phyloP scores from a whole-genome alignment of 2,329 filamentous ascomycete genomes.

The Aspergillus carbonarius region DNA sequence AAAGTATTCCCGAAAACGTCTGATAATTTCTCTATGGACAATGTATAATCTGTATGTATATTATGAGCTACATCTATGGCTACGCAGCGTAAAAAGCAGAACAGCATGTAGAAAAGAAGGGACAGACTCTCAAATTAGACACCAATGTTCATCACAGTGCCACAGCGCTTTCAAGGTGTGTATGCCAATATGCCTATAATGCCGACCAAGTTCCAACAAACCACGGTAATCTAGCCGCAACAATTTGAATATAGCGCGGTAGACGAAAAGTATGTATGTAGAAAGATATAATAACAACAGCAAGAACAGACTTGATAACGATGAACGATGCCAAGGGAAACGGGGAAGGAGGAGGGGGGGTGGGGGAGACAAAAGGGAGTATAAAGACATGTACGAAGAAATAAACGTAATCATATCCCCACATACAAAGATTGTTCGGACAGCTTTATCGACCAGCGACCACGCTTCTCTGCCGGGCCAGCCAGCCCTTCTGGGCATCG shows the following conservation, averaged over 20 bases:
- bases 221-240: neutral
- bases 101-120: neutral
- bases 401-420: conserved; percentile 1
- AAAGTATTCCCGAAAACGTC: neutral
- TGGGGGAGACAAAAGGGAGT: neutral
- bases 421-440: neutral
- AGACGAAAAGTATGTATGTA: neutral
- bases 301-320: neutral
- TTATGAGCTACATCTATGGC: conserved; percentile 2
- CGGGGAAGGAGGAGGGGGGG: neutral
- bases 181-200: neutral
- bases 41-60: conserved; percentile 4
- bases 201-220: neutral
- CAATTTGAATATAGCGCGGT: neutral
- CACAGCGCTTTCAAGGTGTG: neutral
- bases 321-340: neutral
- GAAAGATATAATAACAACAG: neutral
- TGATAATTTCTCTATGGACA: conserved; percentile 2
- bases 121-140: neutral
- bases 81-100: neutral
- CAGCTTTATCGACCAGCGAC: conserved; percentile 36
- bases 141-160: neutral
- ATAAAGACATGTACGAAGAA: conserved; percentile 5
- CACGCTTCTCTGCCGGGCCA: conserved; percentile 45
- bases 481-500: conserved; percentile 45